Conservation (phyloP, 148 eudicot genomes). For the Bassia scoparia region DNA sequence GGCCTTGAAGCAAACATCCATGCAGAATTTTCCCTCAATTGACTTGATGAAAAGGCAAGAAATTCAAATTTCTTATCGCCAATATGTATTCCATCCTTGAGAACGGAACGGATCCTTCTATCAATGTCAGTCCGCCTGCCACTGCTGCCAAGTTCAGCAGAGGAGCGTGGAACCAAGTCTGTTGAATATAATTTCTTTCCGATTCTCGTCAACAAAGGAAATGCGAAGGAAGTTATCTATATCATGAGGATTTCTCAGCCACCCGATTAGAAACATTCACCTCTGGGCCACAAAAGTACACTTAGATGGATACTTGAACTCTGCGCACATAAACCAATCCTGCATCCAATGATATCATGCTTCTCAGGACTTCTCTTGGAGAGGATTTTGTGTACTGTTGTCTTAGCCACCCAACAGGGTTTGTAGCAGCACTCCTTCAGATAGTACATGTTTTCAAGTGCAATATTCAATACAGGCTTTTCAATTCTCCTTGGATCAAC, state of each 20-base stretch:
- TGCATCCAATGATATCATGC: conserved; percentile 49
- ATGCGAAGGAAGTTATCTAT: conserved; percentile 81
- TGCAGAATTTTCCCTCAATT: conserved; percentile 73
- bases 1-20: conserved; percentile 93
- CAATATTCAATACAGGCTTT: conserved; percentile 44
- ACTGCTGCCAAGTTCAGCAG: conserved; percentile 19
- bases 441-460: conserved; percentile 54
- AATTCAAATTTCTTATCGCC: conserved; percentile 75
- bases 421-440: conserved; percentile 77
- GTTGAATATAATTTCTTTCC: conserved; percentile 59
- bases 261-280: conserved; percentile 82
- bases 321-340: conserved; percentile 72
- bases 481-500: conserved; percentile 50
- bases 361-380: conserved; percentile 36
- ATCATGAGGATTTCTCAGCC: conserved; percentile 45
- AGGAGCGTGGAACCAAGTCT: conserved; percentile 52
- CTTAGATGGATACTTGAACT: conserved; percentile 65
- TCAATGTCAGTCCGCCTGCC: conserved; percentile 50
- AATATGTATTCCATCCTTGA: conserved; percentile 56
- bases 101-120: conserved; percentile 48
- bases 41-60: conserved; percentile 90
- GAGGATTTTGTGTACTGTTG: conserved; percentile 39
- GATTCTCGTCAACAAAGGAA: conserved; percentile 86
- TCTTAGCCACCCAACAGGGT: conserved; percentile 59
- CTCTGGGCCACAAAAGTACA: conserved; percentile 87